Evolutionary conservation across 345 rosid species (phyloP).

Genomic region (Gossypium longicalyx): DNA sequence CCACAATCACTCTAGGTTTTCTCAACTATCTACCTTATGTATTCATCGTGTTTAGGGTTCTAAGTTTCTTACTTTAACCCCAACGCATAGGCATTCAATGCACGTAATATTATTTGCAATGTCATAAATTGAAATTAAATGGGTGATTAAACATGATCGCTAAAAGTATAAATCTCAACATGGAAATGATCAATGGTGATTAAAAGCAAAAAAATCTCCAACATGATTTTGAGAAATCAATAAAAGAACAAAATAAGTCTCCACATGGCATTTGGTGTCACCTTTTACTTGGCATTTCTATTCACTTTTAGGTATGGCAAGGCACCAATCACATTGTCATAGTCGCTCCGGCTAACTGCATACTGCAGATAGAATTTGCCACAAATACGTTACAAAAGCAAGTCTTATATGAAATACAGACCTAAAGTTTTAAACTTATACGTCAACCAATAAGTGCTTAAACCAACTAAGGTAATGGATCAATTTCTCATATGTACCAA

Average conservation of each 20-base stretch:
- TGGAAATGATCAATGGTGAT: not conserved
- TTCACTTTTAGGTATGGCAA: slow-evolving; percentile 87
- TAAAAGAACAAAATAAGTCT: slow-evolving; percentile 6
- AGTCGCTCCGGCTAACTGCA: slow-evolving; percentile 71
- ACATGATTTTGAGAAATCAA: slow-evolving; percentile 15
- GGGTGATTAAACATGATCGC: not conserved
- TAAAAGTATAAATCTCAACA: not conserved
- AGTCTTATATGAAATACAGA: not conserved
- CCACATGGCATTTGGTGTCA: slow-evolving; percentile 16
- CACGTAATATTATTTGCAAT: not conserved
- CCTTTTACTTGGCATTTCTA: slow-evolving; percentile 52
- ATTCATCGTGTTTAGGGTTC: too few species aligned
- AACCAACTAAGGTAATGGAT: not conserved
- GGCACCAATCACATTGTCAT: slow-evolving; percentile 79
- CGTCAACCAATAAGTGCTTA: not conserved
- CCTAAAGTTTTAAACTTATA: not conserved
- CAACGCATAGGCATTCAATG: not conserved
- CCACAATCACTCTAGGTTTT: too few species aligned
- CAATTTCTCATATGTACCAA: not conserved
- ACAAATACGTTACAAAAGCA: not conserved
- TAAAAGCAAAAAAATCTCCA: slow-evolving; percentile 4
- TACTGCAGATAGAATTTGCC: slow-evolving; percentile 35
- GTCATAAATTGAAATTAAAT: not conserved
- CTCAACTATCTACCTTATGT: too few species aligned
- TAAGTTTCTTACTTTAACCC: not conserved